Evolutionary conservation across 352 stramenopile species (phyloP).

Genomic region (Globisporangium apiculatum): DNA sequence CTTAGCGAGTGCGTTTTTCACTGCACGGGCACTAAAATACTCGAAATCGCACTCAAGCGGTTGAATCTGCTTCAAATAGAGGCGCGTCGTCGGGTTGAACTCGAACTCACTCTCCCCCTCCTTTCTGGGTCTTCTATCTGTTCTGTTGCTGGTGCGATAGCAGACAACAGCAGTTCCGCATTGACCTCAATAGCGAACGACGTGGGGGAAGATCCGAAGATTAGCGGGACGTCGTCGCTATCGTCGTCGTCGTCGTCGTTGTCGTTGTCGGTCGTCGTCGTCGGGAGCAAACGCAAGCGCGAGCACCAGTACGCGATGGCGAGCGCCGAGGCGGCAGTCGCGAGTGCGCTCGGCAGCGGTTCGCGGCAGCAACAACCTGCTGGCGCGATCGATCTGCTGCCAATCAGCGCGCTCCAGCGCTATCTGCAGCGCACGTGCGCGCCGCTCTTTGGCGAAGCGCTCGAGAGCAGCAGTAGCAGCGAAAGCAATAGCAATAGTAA

Average conservation of each 20-base stretch:
- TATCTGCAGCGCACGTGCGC: conserved; percentile 63
- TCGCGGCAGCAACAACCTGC: conserved; percentile 11
- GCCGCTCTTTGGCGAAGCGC: conserved; percentile 57
- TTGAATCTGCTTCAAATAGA: too few species aligned
- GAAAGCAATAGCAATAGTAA: not conserved
- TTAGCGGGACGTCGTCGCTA: conserved; percentile 10
- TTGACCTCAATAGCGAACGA: not conserved
- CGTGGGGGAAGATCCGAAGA: conserved; percentile 11
- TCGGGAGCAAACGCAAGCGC: conserved; percentile 13
- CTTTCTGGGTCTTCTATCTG: too few species aligned
- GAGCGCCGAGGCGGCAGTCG: conserved; percentile 5
- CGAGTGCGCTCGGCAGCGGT: conserved; percentile 6
- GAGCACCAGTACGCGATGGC: conserved; percentile 11
- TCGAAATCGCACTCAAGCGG: too few species aligned
- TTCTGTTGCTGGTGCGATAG: too few species aligned
- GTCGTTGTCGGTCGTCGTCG: not conserved
- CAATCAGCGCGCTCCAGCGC: conserved; percentile 36
- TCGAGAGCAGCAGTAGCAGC: conserved; percentile 12
- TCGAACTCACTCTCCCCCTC: too few species aligned
- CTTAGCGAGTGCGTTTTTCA: too few species aligned
- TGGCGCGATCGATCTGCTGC: conserved; percentile 28
- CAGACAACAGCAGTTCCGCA: too few species aligned
- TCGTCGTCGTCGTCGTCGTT: conserved; percentile 5
- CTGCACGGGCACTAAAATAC: too few species aligned
- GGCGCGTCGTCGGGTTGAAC: too few species aligned